phyloP scores from a whole-genome alignment of 805 yeast genomes.

The Zygotorulaspora danielsina region DNA sequence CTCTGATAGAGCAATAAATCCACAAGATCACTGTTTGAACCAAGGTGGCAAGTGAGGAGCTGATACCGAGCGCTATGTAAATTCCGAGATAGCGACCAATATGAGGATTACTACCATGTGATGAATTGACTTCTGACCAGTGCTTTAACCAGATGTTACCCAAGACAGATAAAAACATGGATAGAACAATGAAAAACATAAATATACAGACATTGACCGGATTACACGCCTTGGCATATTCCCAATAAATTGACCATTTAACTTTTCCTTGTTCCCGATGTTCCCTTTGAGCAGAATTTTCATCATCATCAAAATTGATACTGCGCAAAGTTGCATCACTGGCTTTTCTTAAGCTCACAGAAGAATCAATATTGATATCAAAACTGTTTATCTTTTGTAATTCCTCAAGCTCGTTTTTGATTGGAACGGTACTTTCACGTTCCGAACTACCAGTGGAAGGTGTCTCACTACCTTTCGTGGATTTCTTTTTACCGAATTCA shows the following conservation, averaged over 20 bases:
- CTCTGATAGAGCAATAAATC: constrained; percentile 78
- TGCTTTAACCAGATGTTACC: constrained; percentile 92
- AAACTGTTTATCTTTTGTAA: constrained; percentile 27
- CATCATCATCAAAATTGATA: constrained; percentile 38
- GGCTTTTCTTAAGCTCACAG: constrained; percentile 55
- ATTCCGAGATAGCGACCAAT: constrained; percentile 68
- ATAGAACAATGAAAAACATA: constrained; percentile 49
- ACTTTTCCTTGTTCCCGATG: constrained; percentile 92
- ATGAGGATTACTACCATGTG: constrained; percentile 63
- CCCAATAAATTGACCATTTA: constrained; percentile 75
- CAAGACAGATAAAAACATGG: constrained; percentile 58
- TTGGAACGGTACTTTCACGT: constrained; percentile 27
- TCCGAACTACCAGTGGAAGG: constrained; percentile 18
- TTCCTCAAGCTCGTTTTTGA: constrained; percentile 32
- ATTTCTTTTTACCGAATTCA: constrained; percentile 55
- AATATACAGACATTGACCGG: constrained; percentile 57
- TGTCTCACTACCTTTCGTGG: constrained; percentile 8
- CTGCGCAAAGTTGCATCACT: constrained; percentile 42
- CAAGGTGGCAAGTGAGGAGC: constrained; percentile 56
- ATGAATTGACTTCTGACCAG: constrained; percentile 90
- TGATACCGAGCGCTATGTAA: constrained; percentile 70
- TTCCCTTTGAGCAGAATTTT: constrained; percentile 47
- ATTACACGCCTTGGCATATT: constrained; percentile 86
- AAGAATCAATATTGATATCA: constrained; percentile 32
- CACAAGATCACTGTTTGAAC: constrained; percentile 66